These are phyloP conservation scores for Coemansia umbellata DNA, from an alignment of 192 early-diverging fungal genomes.

Conservation along the genomic window DNA sequence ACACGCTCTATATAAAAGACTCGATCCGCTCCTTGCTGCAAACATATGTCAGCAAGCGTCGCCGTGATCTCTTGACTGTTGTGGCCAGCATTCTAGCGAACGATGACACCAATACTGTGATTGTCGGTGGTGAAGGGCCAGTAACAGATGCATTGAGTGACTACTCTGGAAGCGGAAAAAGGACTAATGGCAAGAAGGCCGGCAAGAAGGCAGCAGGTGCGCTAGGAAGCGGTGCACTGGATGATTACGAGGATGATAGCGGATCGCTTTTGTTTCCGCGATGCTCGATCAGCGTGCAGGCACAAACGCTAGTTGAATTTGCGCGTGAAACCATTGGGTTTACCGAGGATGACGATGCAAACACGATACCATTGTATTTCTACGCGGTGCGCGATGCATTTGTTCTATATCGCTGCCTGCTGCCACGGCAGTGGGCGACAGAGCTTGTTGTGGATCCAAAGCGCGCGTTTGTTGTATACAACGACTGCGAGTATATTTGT, in stretches of 20 bases:
- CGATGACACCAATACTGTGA: slow-evolving; percentile 33
- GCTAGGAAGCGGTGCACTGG: not conserved
- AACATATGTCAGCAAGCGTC: slow-evolving; percentile 27
- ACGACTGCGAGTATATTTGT: slow-evolving; percentile 46
- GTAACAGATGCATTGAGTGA: slow-evolving; percentile 14
- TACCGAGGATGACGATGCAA: slow-evolving; percentile 4
- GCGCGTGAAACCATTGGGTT: slow-evolving; percentile 37
- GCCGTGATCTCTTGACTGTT: slow-evolving; percentile 32
- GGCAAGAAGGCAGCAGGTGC: slow-evolving; percentile 1
- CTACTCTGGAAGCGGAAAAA: not conserved
- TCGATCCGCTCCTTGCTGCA: slow-evolving; percentile 28
- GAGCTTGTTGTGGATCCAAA: slow-evolving; percentile 15
- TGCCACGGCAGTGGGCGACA: slow-evolving; percentile 15
- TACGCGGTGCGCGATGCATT: slow-evolving; percentile 47
- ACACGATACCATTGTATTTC: slow-evolving; percentile 19
- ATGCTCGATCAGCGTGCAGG: slow-evolving; percentile 37
- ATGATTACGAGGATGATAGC: slow-evolving; percentile 4
- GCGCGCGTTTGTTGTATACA: slow-evolving; percentile 38
- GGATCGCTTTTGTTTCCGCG: slow-evolving; percentile 22
- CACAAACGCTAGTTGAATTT: slow-evolving; percentile 47
- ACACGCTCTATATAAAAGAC: slow-evolving; percentile 14
- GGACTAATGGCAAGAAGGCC: slow-evolving; percentile 3
- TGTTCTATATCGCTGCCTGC: slow-evolving; percentile 32
- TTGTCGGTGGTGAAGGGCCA: slow-evolving; percentile 29
- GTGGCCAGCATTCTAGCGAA: slow-evolving; percentile 27